Conservation (phyloP, 2,329 filamentous ascomycete genomes). For the Kalmusia sp. region DNA sequence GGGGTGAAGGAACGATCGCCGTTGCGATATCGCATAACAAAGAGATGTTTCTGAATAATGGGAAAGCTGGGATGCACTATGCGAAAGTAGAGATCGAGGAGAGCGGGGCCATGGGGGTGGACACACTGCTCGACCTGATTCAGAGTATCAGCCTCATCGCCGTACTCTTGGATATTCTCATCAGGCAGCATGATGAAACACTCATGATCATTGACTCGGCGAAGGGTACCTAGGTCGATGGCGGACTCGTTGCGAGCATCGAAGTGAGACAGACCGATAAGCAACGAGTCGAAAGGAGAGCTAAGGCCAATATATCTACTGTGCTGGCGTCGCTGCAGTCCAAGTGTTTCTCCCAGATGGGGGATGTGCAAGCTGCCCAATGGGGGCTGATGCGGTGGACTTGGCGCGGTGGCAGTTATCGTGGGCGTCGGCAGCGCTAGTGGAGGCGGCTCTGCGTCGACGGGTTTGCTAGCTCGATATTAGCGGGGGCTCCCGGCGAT, state of each 20-base stretch:
- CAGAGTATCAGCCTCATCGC: constrained; percentile 72
- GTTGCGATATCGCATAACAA: constrained; percentile 78
- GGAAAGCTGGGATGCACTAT: constrained; percentile 83
- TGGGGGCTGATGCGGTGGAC: constrained; percentile 40
- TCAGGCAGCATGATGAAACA: constrained; percentile 84
- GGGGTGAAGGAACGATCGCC: constrained; percentile 78
- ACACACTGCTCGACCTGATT: constrained; percentile 79
- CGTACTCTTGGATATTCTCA: constrained; percentile 72
- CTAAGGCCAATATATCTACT: constrained; percentile 85
- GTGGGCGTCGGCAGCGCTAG: constrained; percentile 48
- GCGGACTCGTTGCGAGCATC: constrained; percentile 83
- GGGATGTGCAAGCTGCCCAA: constrained; percentile 40
- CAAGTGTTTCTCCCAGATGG: constrained; percentile 61
- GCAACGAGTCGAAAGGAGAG: constrained; percentile 82
- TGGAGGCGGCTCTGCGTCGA: constrained; percentile 49
- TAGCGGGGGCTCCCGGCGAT: constrained; percentile 26
- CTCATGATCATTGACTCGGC: constrained; percentile 78
- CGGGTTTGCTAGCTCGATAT: constrained; percentile 40
- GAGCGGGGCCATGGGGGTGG: constrained; percentile 74
- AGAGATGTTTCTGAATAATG: constrained; percentile 81
- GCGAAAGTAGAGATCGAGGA: constrained; percentile 83
- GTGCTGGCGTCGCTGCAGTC: constrained; percentile 78
- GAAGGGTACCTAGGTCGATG: constrained; percentile 66
- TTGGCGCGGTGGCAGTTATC: constrained; percentile 49
- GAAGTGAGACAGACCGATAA: constrained; percentile 81